Percentiles rank a stretch among this genome's conserved stretches.
Evolutionary conservation across 2,329 filamentous ascomycete genomes (phyloP).

Genomic region (Sphaceloma murrayae): DNA sequence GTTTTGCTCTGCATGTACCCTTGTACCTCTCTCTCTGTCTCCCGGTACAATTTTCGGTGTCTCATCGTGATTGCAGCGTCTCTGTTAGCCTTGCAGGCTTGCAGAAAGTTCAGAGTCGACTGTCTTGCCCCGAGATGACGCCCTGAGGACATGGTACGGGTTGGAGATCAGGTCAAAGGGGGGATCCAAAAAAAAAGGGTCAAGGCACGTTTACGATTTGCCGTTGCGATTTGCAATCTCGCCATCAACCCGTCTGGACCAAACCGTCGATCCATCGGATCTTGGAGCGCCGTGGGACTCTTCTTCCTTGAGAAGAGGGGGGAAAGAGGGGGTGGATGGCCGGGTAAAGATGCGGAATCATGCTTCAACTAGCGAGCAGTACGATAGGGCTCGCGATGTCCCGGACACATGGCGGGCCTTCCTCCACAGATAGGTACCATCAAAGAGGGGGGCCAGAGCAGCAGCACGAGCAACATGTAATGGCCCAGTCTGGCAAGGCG

Average conservation of each 20-base stretch:
- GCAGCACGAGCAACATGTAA: background rate
- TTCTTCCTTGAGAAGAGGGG: too few species aligned
- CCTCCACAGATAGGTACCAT: slow-evolving; percentile 4
- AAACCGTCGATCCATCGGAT: background rate
- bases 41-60: too few species aligned
- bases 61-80: too few species aligned
- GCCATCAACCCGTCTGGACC: too few species aligned
- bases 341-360: too few species aligned
- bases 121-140: background rate
- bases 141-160: background rate
- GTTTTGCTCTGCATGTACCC: slow-evolving; percentile 15
- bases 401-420: slow-evolving; percentile 8
- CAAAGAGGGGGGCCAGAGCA: background rate
- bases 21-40: slow-evolving; percentile 6
- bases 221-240: slow-evolving; percentile 11
- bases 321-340: too few species aligned
- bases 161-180: too few species aligned
- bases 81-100: too few species aligned
- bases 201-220: too few species aligned
- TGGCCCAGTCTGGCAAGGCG: slow-evolving; percentile 8
- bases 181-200: too few species aligned
- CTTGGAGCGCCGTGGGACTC: too few species aligned
- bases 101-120: background rate
- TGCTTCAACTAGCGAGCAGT: too few species aligned
- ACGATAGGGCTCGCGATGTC: slow-evolving; percentile 13